phyloP scores from a whole-genome alignment of 305 asterid species.

The Fraxinus velutina region DNA sequence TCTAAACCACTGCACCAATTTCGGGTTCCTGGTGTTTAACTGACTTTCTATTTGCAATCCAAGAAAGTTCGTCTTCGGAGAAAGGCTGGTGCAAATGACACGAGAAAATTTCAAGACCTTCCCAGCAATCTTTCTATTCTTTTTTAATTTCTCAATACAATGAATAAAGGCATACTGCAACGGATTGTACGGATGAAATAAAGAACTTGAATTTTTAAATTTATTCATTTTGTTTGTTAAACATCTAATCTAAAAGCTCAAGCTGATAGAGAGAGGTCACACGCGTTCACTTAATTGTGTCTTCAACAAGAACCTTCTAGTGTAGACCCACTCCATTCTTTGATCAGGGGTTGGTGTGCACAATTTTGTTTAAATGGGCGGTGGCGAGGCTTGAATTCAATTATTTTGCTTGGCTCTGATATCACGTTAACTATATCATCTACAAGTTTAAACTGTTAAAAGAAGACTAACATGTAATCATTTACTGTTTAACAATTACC shows the following conservation, averaged over 20 bases:
- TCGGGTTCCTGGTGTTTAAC: slow-evolving; percentile 40
- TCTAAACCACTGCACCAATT: slow-evolving; percentile 62
- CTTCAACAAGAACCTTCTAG: not conserved
- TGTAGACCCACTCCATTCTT: not conserved
- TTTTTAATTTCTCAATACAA: slow-evolving; percentile 5
- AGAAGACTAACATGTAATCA: not conserved
- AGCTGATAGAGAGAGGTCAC: not conserved
- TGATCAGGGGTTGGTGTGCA: not conserved
- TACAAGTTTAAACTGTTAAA: not conserved
- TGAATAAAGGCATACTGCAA: slow-evolving; percentile 21
- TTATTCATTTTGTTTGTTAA: not conserved
- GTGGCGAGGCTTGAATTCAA: not conserved
- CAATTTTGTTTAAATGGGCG: not conserved
- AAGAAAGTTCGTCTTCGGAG: slow-evolving; percentile 44
- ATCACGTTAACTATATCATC: not conserved
- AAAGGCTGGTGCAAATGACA: slow-evolving; percentile 47
- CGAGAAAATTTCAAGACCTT: slow-evolving; percentile 24
- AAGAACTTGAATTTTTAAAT: not conserved
- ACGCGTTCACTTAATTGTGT: not conserved
- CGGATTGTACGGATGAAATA: not conserved
- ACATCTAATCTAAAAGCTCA: not conserved
- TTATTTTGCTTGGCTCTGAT: not conserved
- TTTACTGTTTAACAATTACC: not conserved
- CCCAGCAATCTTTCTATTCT: not conserved
- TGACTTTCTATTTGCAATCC: slow-evolving; percentile 49